These are phyloP conservation scores for Teratosphaeria pseudoeucalypti DNA, from an alignment of 2,329 filamentous ascomycete species.

Conservation along the genomic window DNA sequence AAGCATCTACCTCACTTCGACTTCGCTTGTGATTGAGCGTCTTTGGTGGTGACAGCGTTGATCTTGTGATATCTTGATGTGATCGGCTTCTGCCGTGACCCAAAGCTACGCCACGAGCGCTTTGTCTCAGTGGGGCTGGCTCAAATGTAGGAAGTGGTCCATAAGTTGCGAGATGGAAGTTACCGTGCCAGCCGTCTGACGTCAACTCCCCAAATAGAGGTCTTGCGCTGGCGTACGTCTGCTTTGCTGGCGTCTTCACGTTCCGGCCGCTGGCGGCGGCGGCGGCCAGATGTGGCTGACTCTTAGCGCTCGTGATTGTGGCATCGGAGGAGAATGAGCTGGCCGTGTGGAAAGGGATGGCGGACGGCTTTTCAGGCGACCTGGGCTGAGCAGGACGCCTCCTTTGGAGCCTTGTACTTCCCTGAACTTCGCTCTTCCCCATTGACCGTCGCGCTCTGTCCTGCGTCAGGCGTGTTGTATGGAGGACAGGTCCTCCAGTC, in stretches of 20 bases:
- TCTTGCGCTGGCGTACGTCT: constrained; percentile 22
- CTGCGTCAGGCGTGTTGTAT: constrained; percentile 7
- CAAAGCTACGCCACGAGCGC: constrained; percentile 56
- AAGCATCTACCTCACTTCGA: constrained; percentile 22
- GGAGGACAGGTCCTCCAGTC: constrained; percentile 8
- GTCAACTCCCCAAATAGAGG: constrained; percentile 68
- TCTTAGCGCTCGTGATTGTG: constrained; percentile 13
- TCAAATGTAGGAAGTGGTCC: constrained; percentile 16
- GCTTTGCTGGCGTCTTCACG: constrained; percentile 9
- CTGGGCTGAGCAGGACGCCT: constrained; percentile 14
- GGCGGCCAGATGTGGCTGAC: constrained; percentile 19
- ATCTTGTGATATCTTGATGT: constrained; percentile 28
- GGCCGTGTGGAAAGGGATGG: constrained; percentile 17
- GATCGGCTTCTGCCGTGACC: constrained; percentile 46
- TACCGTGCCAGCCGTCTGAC: constrained; percentile 41
- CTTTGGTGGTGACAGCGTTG: constrained; percentile 11
- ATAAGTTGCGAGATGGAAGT: constrained; percentile 21
- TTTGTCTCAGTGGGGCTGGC: constrained; percentile 41
- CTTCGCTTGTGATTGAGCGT: constrained; percentile 23
- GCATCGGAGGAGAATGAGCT: constrained; percentile 19
- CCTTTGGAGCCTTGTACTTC: constrained; percentile 17
- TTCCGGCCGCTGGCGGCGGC: constrained; percentile 9
- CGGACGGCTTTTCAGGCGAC: constrained; percentile 18
- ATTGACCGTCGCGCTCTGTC: constrained; percentile 13
- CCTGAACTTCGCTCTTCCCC: constrained; percentile 12